Evolutionary conservation across 495 filamentous ascomycete genomes (phyloP).

Genomic region (Diplogelasinospora grovesii): DNA sequence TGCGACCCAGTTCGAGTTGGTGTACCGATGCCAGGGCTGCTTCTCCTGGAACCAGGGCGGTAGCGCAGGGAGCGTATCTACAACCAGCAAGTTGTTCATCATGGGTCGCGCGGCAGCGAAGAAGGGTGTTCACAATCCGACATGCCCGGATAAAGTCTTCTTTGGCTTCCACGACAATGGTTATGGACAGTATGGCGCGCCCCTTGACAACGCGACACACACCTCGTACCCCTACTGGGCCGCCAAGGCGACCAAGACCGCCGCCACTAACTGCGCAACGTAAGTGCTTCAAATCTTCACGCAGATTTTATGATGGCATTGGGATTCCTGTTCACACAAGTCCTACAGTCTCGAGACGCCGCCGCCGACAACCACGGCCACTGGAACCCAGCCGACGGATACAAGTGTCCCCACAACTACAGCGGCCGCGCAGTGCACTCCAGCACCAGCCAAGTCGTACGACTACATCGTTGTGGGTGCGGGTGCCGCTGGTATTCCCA

Average conservation of each 20-base stretch:
- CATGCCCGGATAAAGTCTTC: constrained; percentile 25
- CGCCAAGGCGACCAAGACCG: constrained; percentile 30
- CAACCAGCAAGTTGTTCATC: constrained; percentile 16
- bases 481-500: constrained; percentile 57
- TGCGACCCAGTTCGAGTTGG: constrained; percentile 45
- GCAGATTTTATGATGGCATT: background rate
- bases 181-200: constrained; percentile 37
- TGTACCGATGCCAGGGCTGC: constrained; percentile 60
- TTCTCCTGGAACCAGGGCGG: constrained; percentile 43
- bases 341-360: constrained; percentile 7
- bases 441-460: constrained; percentile 44
- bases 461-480: constrained; percentile 64
- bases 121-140: constrained; percentile 14
- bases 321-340: background rate
- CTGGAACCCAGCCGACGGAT: too few species aligned
- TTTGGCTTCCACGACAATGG: constrained; percentile 31
- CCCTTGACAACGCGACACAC: constrained; percentile 35
- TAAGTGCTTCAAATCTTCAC: constrained; percentile 8
- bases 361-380: constrained; percentile 8
- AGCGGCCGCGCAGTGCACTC: constrained; percentile 18
- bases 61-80: constrained; percentile 16
- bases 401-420: too few species aligned
- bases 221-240: constrained; percentile 46
- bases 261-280: constrained; percentile 33
- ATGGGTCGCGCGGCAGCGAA: constrained; percentile 24